Evolutionary conservation across 768 basidiomycete genomes (phyloP), one percentile per base, ranked within the genome.

Genomic region (Coprinellus micaceus): DNA sequence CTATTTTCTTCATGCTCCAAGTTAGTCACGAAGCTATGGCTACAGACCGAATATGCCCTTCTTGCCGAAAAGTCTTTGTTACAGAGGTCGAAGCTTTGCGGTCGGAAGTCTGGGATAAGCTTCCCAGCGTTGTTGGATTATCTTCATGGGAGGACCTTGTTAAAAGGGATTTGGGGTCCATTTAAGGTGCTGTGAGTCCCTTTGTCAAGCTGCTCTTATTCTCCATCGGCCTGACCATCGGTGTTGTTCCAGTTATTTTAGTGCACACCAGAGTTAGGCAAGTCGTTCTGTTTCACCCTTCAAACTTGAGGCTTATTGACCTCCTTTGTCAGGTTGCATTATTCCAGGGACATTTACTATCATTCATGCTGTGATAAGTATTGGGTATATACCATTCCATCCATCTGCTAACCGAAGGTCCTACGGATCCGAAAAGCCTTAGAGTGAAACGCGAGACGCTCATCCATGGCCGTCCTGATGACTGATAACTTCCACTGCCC

Each of bases 1-100:
- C 82, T 2, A 65, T 84, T 37, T 77, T 82, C 62, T 82, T 75
- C 61, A 82, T 83, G 68, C 62, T 70, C 6, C 82, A 82, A 57
- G 78, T 77, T 4, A 71, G 74, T 22, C 57, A 69, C 24, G 72
- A 72, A 50, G 63, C 75, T 3, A 49, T 69, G 9, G 67, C 74
- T 11, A 77, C 81, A 56, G 58, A 63, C 1, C 64, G 61, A n/a
- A 67, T 82, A 7, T 85, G 83, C 58, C 57, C 53, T 2, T 45
- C 58, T 6, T 85, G 83, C 63, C 74, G 76, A 13, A 66, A 67
- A 15, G 66, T 65, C 3, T 84, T 82, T 62, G 61, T 66, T 11
- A 59, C 64, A 46, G 77, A 83, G 33, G 77, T 76, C 2, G 61
- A 66, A 3, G 52, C 58, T 1, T 63, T 75, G 22, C 70, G 82